Conservation (phyloP, 2,329 filamentous ascomycete species). For the Ophiostoma sp. region DNA sequence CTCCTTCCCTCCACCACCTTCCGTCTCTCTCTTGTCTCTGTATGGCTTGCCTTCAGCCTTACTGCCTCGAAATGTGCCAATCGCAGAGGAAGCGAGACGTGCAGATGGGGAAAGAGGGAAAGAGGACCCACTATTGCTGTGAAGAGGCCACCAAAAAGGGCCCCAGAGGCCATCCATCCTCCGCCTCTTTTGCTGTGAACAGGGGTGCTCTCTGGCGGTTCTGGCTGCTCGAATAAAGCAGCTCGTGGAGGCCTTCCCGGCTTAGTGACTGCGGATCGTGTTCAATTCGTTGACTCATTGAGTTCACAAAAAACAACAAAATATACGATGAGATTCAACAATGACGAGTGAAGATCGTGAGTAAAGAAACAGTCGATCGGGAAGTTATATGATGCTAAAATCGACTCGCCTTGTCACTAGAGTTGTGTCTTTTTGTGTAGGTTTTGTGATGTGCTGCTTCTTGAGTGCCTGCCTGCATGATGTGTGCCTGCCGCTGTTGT, state of each 20-base stretch:
- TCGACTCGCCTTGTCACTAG: background rate
- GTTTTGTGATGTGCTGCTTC: background rate
- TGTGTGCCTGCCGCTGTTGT: background rate
- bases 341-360: background rate
- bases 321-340: background rate
- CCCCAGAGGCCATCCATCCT: background rate
- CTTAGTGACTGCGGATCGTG: background rate
- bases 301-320: background rate
- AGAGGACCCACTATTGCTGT: background rate
- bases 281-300: background rate
- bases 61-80: background rate
- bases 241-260: background rate
- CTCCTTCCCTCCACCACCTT: background rate
- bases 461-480: background rate
- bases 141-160: background rate
- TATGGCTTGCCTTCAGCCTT: constrained; percentile 10
- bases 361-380: background rate
- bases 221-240: background rate
- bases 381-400: background rate
- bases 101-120: background rate
- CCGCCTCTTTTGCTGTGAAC: background rate
- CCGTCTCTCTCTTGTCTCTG: background rate
- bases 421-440: background rate
- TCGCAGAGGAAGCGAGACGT: background rate
- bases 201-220: background rate